Evolutionary conservation across 495 filamentous ascomycete species (phyloP).

Genomic region (Mycothermus thermophilus): DNA sequence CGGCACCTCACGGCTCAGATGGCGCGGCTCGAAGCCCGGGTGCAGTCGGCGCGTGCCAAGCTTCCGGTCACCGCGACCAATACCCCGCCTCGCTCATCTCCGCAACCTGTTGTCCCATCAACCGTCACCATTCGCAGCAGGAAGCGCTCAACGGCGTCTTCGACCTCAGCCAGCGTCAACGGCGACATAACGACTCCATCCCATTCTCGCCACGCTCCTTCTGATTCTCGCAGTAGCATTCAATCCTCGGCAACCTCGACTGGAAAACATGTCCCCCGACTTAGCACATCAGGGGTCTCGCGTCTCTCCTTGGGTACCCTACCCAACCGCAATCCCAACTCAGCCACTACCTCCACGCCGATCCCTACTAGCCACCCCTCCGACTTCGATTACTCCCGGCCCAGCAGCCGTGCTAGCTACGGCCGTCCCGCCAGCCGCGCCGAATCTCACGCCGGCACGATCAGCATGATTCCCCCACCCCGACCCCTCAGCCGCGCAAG

Average conservation of each 20-base stretch:
- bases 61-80: conserved; percentile 57
- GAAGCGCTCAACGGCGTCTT: conserved; percentile 53
- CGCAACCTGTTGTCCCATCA: conserved; percentile 53
- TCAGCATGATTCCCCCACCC: conserved; percentile 35
- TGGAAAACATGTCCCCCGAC: conserved; percentile 35
- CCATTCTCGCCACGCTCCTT: conserved; percentile 14
- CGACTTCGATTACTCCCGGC: conserved; percentile 34
- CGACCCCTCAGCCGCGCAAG: conserved; percentile 52
- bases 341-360: neutral
- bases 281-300: conserved; percentile 40
- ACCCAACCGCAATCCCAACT: conserved; percentile 31
- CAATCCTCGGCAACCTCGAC: no score
- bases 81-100: conserved; percentile 72
- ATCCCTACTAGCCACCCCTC: conserved; percentile 4
- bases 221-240: conserved; percentile 25
- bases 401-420: conserved; percentile 48
- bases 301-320: conserved; percentile 40
- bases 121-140: conserved; percentile 64
- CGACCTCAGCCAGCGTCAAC: conserved; percentile 32
- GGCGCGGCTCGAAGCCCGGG: conserved; percentile 84
- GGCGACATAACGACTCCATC: conserved; percentile 30
- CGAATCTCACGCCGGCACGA: conserved; percentile 20
- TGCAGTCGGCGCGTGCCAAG: conserved; percentile 87
- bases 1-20: conserved; percentile 88
- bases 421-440: conserved; percentile 35